These are phyloP conservation scores for Chrysosporium keratinophilum DNA, from an alignment of 2,329 filamentous ascomycete species.

Conservation along the genomic window DNA sequence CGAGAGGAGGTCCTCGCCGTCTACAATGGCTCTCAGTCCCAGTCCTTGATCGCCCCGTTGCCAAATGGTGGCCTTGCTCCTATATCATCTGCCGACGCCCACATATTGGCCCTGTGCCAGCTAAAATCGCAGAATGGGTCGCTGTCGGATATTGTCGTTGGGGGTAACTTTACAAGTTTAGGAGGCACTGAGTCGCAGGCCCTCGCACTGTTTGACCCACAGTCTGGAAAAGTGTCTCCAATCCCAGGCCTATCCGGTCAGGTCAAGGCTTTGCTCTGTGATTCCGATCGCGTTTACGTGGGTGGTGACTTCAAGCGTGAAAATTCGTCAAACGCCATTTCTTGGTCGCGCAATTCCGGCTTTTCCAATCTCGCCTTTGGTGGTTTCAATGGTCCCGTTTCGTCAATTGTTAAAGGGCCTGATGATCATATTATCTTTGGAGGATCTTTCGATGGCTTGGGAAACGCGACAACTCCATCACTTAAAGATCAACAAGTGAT, in stretches of 20 bases:
- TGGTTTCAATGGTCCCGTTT: slow-evolving; percentile 88
- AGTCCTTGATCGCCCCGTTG: slow-evolving; percentile 68
- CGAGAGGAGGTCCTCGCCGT: slow-evolving; percentile 44
- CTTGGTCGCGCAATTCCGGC: slow-evolving; percentile 58
- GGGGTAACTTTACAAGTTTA: slow-evolving; percentile 91
- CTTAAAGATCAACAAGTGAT: slow-evolving; percentile 63
- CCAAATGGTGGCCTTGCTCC: slow-evolving; percentile 75
- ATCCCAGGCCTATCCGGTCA: slow-evolving; percentile 71
- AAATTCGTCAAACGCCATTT: slow-evolving; percentile 81
- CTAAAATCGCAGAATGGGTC: slow-evolving; percentile 58
- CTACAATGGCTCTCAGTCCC: slow-evolving; percentile 42
- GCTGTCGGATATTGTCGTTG: slow-evolving; percentile 66
- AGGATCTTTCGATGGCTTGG: slow-evolving; percentile 76
- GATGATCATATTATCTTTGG: slow-evolving; percentile 87
- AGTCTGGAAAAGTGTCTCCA: slow-evolving; percentile 58
- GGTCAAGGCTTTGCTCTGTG: slow-evolving; percentile 74
- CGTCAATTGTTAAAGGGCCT: slow-evolving; percentile 67
- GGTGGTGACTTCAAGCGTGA: slow-evolving; percentile 72
- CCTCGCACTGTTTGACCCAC: slow-evolving; percentile 70
- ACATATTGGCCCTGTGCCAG: slow-evolving; percentile 79
- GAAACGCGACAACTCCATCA: slow-evolving; percentile 56
- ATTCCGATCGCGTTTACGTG: slow-evolving; percentile 76
- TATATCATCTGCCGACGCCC: slow-evolving; percentile 66
- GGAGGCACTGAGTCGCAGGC: slow-evolving; percentile 64
- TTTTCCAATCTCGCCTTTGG: slow-evolving; percentile 80